Base-by-base conservation (phyloP, 768 basidiomycete genomes). In the Kwoniella botswanensis region DNA sequence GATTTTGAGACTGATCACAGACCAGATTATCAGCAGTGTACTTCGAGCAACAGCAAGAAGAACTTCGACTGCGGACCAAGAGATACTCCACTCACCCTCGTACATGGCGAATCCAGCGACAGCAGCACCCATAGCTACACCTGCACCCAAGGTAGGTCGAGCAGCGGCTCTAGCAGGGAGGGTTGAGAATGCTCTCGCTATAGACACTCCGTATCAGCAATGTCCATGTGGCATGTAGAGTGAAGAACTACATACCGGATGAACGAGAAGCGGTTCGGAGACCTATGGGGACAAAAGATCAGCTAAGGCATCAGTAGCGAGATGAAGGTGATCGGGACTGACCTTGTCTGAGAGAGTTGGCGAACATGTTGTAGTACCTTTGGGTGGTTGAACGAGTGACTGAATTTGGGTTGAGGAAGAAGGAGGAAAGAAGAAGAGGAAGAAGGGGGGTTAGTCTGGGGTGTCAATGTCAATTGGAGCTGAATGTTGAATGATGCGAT, bases 241-340 rank as follows among this genome's bases (percentile, higher is more conserved):
- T 29, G 59, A 63, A 35, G 35, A 35, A 7, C 35, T 7, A 72
- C 76, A 4, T 58, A 79, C 79, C 76, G 12, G 79, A 76, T 29
- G 72, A 71, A 60, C 79, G 74, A 59, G 79, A 78, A 63, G 79
- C 79, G 53, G 74, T 74, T 61, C 77, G 75, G 63, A 78, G 75
- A 65, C 75, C 79, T 80, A 57, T 18, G 17, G 42, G 35, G n/a
- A 21, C 13, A 55, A 42, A 29, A 1, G 3, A 50, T 70, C 63
- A 73, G 73, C 53, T 66, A n/a, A 4, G 54, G 24, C 21, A 15
- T 68, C 21, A n/a, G 22, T 44, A 60, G 55, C 44, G 11, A 18
- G 15, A 44, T 63, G 22, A 21, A 52, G 22, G n/a, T 10, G 63
- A 29, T 22, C 44, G 21, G 46, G n/a, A 54, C 74, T 50, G 44